phyloP scores from a whole-genome alignment of 768 basidiomycete genomes.

The Termitomyces heimii region DNA sequence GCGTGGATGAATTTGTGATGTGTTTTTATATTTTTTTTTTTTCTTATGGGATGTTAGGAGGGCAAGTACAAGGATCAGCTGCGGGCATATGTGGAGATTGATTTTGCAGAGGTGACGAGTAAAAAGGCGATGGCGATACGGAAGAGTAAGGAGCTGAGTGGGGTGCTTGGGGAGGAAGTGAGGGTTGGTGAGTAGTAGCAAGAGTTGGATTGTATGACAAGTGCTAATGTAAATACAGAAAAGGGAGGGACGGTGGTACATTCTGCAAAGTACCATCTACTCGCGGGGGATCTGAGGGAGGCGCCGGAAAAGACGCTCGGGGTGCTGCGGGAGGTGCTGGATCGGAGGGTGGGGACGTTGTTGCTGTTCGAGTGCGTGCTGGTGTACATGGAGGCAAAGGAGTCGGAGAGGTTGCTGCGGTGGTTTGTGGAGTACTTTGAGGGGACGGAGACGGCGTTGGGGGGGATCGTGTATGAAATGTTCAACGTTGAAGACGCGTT shows the following conservation, averaged over 20 bases:
- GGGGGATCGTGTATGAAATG: constrained; percentile 86
- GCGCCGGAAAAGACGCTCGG: constrained; percentile 46
- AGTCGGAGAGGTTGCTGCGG: constrained; percentile 51
- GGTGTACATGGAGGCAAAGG: constrained; percentile 70
- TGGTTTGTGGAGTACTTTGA: constrained; percentile 68
- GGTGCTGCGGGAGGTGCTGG: constrained; percentile 34
- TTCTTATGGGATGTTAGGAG: constrained; percentile 36
- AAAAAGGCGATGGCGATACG: constrained; percentile 80
- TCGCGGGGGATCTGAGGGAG: constrained; percentile 72
- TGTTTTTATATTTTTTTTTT: not conserved
- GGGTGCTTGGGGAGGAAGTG: constrained; percentile 42
- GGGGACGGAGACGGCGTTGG: constrained; percentile 25
- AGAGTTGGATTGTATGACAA: too few species aligned
- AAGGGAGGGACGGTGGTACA: constrained; percentile 58
- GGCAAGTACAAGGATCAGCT: constrained; percentile 44
- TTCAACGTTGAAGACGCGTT: constrained; percentile 83
- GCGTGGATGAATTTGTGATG: constrained; percentile 21
- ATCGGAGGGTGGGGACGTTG: constrained; percentile 67
- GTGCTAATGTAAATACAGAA: constrained; percentile 27
- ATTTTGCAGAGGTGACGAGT: constrained; percentile 81
- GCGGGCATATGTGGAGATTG: constrained; percentile 76
- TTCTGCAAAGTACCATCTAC: constrained; percentile 56
- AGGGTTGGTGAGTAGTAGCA: constrained; percentile 34
- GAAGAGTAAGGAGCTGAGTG: constrained; percentile 54
- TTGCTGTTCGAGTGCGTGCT: constrained; percentile 92